These are phyloP conservation scores for Dalbergia oliveri DNA, from an alignment of 306 rosid species.

Conservation along the genomic window DNA sequence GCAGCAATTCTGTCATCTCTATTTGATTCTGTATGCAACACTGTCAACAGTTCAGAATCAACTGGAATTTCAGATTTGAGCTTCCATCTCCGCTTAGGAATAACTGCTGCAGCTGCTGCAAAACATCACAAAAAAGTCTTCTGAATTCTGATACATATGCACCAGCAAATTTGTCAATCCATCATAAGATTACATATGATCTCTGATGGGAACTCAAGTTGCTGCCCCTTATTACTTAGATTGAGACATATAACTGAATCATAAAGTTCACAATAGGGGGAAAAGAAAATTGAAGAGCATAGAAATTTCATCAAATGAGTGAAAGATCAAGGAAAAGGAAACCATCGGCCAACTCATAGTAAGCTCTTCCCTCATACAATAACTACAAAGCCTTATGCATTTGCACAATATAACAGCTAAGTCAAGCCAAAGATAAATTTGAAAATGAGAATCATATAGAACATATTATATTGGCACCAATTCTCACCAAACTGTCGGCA, in stretches of 20 bases:
- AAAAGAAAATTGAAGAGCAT: constrained; percentile 24
- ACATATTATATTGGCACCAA: constrained; percentile 22
- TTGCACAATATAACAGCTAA: background rate
- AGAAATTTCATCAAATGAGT: constrained; percentile 18
- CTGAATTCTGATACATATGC: constrained; percentile 36
- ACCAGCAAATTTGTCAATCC: constrained; percentile 35
- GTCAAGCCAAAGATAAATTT: constrained; percentile 26
- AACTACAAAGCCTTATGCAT: constrained; percentile 27
- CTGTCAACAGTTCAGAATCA: constrained; percentile 67
- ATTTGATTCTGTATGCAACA: constrained; percentile 61
- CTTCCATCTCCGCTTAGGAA: constrained; percentile 70
- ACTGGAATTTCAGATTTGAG: constrained; percentile 74
- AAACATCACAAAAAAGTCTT: constrained; percentile 29
- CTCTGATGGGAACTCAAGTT: constrained; percentile 1
- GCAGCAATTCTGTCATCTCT: constrained; percentile 74
- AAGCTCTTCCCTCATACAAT: constrained; percentile 20
- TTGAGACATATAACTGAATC: constrained; percentile 7
- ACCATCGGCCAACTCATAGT: constrained; percentile 9
- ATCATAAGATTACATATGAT: constrained; percentile 35
- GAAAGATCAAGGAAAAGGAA: constrained; percentile 13
- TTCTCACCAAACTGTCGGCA: constrained; percentile 4
- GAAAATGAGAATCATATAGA: constrained; percentile 37
- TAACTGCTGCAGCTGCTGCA: constrained; percentile 52
- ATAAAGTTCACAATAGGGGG: background rate
- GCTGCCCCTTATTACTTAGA: constrained; percentile 24